Percentiles rank a stretch among this genome's conserved stretches.
Evolutionary conservation across 2,329 filamentous ascomycete genomes (phyloP).

Genomic region (Cadophora gregata): DNA sequence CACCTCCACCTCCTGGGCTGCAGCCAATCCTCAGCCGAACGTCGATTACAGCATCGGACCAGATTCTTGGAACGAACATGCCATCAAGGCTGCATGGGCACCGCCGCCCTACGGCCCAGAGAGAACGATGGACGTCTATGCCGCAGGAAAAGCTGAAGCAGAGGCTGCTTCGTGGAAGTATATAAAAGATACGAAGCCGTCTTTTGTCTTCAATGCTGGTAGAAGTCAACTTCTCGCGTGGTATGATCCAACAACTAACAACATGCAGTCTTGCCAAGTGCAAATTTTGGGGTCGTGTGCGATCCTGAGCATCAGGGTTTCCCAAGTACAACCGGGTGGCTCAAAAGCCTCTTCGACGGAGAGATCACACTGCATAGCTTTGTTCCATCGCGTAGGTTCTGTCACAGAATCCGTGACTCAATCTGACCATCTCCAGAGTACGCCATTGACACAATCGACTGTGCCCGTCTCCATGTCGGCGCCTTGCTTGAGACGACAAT

Average conservation of each 20-base stretch:
- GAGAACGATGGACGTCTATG: slow-evolving; percentile 42
- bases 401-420: neutral
- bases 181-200: slow-evolving; percentile 42
- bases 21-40: slow-evolving; percentile 34
- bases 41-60: slow-evolving; percentile 34
- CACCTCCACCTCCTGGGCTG: slow-evolving; percentile 44
- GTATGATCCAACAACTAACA: neutral
- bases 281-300: slow-evolving; percentile 28
- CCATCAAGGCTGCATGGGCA: slow-evolving; percentile 46
- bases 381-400: slow-evolving; percentile 24
- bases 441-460: slow-evolving; percentile 29
- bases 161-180: slow-evolving; percentile 51
- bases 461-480: slow-evolving; percentile 42
- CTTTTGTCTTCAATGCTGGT: slow-evolving; percentile 39
- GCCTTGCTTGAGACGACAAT: slow-evolving; percentile 41
- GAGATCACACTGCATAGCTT: slow-evolving; percentile 20
- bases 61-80: slow-evolving; percentile 47
- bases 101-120: slow-evolving; percentile 44
- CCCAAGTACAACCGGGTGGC: slow-evolving; percentile 35
- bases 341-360: slow-evolving; percentile 37
- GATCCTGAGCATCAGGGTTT: slow-evolving; percentile 18
- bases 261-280: slow-evolving; percentile 31
- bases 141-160: slow-evolving; percentile 48
- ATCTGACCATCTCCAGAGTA: slow-evolving; percentile 3
- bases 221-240: neutral